These are phyloP conservation scores for Wallacemonas sp. DNA, from an alignment of 208 protist species.

Conservation along the genomic window DNA sequence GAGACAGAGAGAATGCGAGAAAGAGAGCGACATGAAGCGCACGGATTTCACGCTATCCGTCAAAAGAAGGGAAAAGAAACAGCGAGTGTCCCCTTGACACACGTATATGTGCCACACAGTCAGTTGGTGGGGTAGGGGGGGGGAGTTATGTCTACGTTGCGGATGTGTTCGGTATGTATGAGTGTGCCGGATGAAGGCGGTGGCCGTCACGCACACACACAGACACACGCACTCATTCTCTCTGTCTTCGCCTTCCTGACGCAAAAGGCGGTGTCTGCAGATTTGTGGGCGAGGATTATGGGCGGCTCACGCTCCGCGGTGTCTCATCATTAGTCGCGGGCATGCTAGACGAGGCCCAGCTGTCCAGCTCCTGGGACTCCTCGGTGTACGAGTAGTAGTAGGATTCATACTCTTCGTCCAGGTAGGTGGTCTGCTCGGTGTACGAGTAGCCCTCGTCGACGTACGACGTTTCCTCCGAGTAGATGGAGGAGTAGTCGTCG, in stretches of 20 bases:
- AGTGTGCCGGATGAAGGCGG: no score
- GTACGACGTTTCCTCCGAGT: constrained; percentile 52
- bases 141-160: no score
- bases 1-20: no score
- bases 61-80: no score
- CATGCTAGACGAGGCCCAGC: constrained; percentile 27
- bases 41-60: no score
- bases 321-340: not conserved
- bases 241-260: not conserved
- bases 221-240: no score
- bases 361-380: constrained; percentile 10
- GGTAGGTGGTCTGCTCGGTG: constrained; percentile 37
- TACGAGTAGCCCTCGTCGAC: constrained; percentile 40
- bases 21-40: no score
- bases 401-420: constrained; percentile 29
- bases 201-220: no score
- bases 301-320: not conserved
- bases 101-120: no score
- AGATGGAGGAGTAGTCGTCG: constrained; percentile 22
- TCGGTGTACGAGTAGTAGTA: constrained; percentile 26
- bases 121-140: no score
- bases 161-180: no score
- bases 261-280: not conserved
- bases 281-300: not conserved
- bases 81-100: no score